A percentile compares a stretch with the other conserved stretches of the same genome.
Conservation (phyloP, 208 protist genomes). For the Phytomonas francai region DNA sequence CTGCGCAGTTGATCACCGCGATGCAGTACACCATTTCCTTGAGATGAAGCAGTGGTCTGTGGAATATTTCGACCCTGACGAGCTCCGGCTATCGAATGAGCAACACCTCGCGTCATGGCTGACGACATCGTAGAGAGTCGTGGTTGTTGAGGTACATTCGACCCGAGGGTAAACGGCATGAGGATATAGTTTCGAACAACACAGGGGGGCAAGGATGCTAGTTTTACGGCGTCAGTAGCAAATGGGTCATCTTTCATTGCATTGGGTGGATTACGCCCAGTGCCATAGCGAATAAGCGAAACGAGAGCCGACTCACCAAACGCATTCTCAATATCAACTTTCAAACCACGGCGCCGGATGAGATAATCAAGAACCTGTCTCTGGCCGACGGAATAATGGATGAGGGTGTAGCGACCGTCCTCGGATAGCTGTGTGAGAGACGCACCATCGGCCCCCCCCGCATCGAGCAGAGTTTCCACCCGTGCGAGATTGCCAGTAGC, state of each 20-base stretch:
- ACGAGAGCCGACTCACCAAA: slow-evolving; percentile 57
- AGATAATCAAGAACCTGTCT: slow-evolving; percentile 29
- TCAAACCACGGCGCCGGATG: slow-evolving; percentile 38
- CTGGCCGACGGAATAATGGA: slow-evolving; percentile 77
- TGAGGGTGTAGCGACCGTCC: slow-evolving; percentile 79
- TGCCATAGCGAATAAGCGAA: slow-evolving; percentile 71
- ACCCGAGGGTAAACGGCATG: slow-evolving; percentile 20
- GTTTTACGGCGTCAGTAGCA: slow-evolving; percentile 14
- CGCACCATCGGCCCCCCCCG: slow-evolving; percentile 23
- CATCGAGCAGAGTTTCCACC: slow-evolving; percentile 52
- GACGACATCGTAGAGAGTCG: not conserved
- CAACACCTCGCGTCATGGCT: not conserved
- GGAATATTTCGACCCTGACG: not conserved
- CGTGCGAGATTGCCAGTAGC: slow-evolving; percentile 33
- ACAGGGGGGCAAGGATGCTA: slow-evolving; percentile 29
- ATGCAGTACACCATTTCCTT: not conserved
- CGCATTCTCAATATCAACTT: slow-evolving; percentile 57
- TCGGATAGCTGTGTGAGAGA: slow-evolving; percentile 28
- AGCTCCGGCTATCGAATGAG: not conserved
- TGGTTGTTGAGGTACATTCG: not conserved
- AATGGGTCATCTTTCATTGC: slow-evolving; percentile 24
- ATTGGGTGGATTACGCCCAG: slow-evolving; percentile 47
- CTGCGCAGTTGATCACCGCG: not conserved
- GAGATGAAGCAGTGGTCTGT: not conserved
- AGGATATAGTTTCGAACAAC: slow-evolving; percentile 76